Base-by-base conservation (phyloP, 192 early-diverging fungal species). In the Backusella psychrophila region DNA sequence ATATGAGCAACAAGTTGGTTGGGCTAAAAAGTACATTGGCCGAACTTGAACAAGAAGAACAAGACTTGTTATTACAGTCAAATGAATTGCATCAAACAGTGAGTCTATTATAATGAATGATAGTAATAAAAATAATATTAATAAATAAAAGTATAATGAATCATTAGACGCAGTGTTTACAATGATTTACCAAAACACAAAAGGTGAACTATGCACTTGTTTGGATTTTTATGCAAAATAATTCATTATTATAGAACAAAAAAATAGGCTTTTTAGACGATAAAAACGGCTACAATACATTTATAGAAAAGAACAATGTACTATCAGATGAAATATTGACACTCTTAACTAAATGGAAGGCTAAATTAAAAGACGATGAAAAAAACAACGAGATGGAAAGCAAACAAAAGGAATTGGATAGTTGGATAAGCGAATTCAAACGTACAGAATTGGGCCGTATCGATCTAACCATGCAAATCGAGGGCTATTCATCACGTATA, bases 401-500 rank as follows among this genome's bases (percentile, higher is more conserved):
- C 21, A 63, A 63, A 63, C 9, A 63, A 23, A 63, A 23, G n/a
- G 21, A 69, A 23, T 9, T 41, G 12, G 68, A 69, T 39, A 39
- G 36, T 3, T 41, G 34, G 38, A 21, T 38, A 2, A 36, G 35
- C 29, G 68, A 36, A 69, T 69, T 41, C n/a, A 36, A 38, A 12
- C 38, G 21, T 11, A 69, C 68, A 26, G 70, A 71, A 49, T 71
- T 71, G 4, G 44, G 26, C 4, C 15, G 26, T 23, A 44, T 71
- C 42, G 41, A 49, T 33, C 15, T 71, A 44, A 31, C 29, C 4
- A 39, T 44, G 7, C 41, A 71, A 49, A 44, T 71, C 12, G 29
- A 71, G 41, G 70, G 70, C 4, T 69, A 41, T 41, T n/a, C n/a
- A 4, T 35, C 68, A 4, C 68, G 68, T 41, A 69, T 69, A 39